phyloP scores from a whole-genome alignment of 2,329 filamentous ascomycete species.

The Boeremia exigua region DNA sequence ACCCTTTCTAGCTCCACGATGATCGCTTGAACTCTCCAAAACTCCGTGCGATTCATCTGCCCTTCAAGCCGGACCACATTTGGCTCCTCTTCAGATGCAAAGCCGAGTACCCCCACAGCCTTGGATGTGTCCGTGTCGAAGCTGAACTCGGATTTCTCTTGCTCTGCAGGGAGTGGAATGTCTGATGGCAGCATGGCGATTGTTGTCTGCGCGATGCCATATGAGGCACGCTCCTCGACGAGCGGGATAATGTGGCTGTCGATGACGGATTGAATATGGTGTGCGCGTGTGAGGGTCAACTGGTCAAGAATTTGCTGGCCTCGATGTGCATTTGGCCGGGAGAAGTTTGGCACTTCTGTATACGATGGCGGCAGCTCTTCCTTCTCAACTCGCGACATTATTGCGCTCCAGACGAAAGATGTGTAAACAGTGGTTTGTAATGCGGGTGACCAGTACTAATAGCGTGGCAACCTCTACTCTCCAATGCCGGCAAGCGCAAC shows the following conservation, averaged over 20 bases:
- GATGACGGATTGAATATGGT: slow-evolving; percentile 50
- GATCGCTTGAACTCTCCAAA: slow-evolving; percentile 52
- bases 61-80: slow-evolving; percentile 50
- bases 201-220: slow-evolving; percentile 52
- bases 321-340: slow-evolving; percentile 16
- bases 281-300: slow-evolving; percentile 48
- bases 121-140: slow-evolving; percentile 30
- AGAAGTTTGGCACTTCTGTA: slow-evolving; percentile 26
- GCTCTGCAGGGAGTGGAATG: slow-evolving; percentile 33
- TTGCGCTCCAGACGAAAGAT: neutral
- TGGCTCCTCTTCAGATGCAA: slow-evolving; percentile 49
- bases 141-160: slow-evolving; percentile 40
- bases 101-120: slow-evolving; percentile 48
- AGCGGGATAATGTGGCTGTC: slow-evolving; percentile 50
- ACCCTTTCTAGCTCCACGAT: slow-evolving; percentile 49
- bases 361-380: slow-evolving; percentile 33
- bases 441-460: neutral
- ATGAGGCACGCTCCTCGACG: slow-evolving; percentile 47
- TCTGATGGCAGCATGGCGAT: slow-evolving; percentile 55
- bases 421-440: neutral
- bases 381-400: slow-evolving; percentile 22
- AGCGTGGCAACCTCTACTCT: neutral
- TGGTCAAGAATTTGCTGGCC: slow-evolving; percentile 45
- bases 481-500: neutral
- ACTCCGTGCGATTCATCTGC: slow-evolving; percentile 50